A percentile compares a stretch with the other conserved stretches of the same genome.
Evolutionary conservation across 1,284 basidiomycete species (phyloP).

Genomic region (Tremellales sp.): DNA sequence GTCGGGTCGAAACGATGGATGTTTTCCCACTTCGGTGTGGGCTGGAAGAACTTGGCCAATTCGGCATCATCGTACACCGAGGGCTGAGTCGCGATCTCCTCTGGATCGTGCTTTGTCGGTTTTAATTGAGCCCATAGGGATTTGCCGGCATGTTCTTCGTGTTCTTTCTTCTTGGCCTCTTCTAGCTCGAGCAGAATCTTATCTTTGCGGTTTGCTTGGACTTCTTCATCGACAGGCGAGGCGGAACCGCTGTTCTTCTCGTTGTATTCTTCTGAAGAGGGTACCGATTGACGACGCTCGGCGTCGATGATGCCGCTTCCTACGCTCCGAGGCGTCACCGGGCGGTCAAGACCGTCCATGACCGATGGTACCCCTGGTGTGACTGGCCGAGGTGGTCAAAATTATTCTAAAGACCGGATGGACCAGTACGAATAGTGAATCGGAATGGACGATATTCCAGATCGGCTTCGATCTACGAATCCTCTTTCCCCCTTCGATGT

Average conservation of each 20-base stretch:
- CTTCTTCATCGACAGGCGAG: background rate
- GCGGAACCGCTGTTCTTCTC: background rate
- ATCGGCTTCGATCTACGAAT: too few relatives aligned
- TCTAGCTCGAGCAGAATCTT: background rate
- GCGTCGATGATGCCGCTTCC: too few relatives aligned
- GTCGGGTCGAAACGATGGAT: slow-evolving; percentile 55
- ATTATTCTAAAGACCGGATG: background rate
- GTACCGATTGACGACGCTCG: background rate
- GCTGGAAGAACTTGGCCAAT: background rate
- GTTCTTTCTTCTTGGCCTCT: background rate
- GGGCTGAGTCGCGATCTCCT: slow-evolving; percentile 49
- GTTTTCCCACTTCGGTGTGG: slow-evolving; percentile 16
- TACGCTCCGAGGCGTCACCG: background rate
- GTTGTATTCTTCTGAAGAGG: background rate
- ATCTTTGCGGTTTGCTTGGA: background rate
- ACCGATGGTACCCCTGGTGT: background rate
- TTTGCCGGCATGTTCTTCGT: background rate
- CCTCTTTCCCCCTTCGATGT: too few relatives aligned
- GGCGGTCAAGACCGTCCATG: background rate
- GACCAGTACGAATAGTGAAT: background rate
- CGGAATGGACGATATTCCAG: background rate
- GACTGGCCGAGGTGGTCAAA: background rate
- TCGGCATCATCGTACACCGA: slow-evolving; percentile 55
- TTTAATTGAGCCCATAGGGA: background rate
- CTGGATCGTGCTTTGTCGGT: background rate